Evolutionary conservation across 2,329 filamentous ascomycete species (phyloP), one percentile per base, ranked within the genome.

Genomic region (Fusarium virguliforme): DNA sequence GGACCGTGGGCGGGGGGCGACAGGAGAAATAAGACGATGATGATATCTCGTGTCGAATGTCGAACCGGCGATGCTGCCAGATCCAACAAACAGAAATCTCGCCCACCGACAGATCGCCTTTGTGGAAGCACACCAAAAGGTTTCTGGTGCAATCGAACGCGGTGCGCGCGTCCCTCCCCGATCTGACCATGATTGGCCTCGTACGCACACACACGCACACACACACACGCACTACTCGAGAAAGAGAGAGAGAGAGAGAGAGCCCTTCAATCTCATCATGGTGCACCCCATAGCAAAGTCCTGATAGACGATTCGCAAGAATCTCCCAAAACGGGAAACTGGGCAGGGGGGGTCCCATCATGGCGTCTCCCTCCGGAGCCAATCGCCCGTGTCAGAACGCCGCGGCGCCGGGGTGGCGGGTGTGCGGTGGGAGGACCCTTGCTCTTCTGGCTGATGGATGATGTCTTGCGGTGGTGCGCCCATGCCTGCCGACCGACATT

Each of bases 251-350:
- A 18, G 18, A 18, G 18, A 18, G 18, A 18, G 18, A 18, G 18
- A 18, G 15, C 9, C 26, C 60, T 57, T 63, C 50, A 55, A 56
- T 67, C 55, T 65, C 63, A 62, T 65, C 63, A 62, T 48, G 34
- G 48, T 18, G 18, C 18, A 18, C 18, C 34, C 35, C 34, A 30
- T 48, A 48, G 43, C 15, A 62, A 18, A 58, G 64, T 64, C n/a
- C 53, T 68, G 53, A 62, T 68, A 68, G 69, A 48, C 43, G 43
- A 43, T 70, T 79, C 77, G 77, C 77, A 79, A 79, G 75, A 74
- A 70, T 79, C 67, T 67, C 77, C 77, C 70, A 53, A 79, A 79
- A 74, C 57, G 61, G 77, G 72, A 72, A 77, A 71, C 63, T 62
- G 62, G 60, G 61, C 18, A 18, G 18, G 18, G 18, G 18, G 18